These are phyloP conservation scores for Mallotus japonicus DNA, from an alignment of 441 rosid genomes.

Conservation along the genomic window DNA sequence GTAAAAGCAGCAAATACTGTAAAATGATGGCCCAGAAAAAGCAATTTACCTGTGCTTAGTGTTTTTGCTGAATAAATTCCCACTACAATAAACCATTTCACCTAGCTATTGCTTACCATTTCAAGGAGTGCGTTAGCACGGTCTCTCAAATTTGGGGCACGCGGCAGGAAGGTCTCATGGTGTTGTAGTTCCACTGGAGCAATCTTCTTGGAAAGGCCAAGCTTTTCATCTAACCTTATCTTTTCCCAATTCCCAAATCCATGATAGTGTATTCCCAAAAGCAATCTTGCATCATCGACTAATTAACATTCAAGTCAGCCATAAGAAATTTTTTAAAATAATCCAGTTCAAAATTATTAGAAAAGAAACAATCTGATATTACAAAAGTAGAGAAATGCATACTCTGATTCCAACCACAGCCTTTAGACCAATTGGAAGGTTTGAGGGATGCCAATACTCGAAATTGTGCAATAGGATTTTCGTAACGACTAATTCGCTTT, in stretches of 20 bases:
- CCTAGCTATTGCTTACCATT: conserved; percentile 51
- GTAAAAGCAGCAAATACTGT: not conserved
- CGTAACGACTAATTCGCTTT: conserved; percentile 73
- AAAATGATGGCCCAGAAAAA: not conserved
- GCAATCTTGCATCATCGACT: conserved; percentile 99
- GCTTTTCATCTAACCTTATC: conserved; percentile 87
- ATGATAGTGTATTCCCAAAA: conserved; percentile 84
- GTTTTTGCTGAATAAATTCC: not conserved
- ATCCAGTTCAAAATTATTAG: not conserved
- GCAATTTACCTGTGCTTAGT: not conserved
- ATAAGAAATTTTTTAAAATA: not conserved
- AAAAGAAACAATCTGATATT: not conserved
- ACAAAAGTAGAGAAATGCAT: conserved; percentile 26
- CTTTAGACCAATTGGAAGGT: conserved; percentile 99
- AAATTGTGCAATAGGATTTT: conserved; percentile 86
- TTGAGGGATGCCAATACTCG: conserved; percentile 82
- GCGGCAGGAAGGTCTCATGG: conserved; percentile 97
- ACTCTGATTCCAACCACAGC: conserved; percentile 99
- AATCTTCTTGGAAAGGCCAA: conserved; percentile 92
- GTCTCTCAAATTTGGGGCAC: conserved; percentile 96
- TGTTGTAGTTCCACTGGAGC: conserved; percentile 99
- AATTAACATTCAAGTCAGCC: conserved; percentile 15
- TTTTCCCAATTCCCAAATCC: conserved; percentile 99
- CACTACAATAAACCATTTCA: not conserved
- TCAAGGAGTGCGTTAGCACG: conserved; percentile 96